These are phyloP conservation scores for Aspergillus nomiae DNA, from an alignment of 2,329 filamentous ascomycete genomes.

Conservation along the genomic window DNA sequence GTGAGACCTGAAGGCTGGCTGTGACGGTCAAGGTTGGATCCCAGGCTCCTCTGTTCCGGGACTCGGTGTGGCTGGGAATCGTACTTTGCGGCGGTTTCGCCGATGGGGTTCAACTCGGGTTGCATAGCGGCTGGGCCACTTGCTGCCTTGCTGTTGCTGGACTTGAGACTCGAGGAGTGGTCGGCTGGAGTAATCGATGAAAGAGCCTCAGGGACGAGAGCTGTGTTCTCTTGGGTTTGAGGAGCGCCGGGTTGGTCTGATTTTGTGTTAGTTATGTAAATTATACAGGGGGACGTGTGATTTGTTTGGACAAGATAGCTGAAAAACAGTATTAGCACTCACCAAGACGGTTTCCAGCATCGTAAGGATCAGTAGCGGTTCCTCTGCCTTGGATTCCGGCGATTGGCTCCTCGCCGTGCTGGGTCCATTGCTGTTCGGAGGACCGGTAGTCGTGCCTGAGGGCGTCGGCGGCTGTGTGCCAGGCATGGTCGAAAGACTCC, in stretches of 20 bases:
- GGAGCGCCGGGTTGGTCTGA: slow-evolving; percentile 33
- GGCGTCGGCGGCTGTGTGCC: slow-evolving; percentile 51
- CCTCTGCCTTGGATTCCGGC: slow-evolving; percentile 71
- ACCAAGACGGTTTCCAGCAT: slow-evolving; percentile 74
- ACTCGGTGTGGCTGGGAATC: background rate
- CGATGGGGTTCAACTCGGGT: slow-evolving; percentile 8
- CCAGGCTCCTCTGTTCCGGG: background rate
- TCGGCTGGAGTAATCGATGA: slow-evolving; percentile 9
- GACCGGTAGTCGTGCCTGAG: slow-evolving; percentile 48
- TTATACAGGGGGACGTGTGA: background rate
- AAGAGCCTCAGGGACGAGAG: slow-evolving; percentile 21
- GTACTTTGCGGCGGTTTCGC: background rate
- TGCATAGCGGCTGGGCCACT: slow-evolving; percentile 2
- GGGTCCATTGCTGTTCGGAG: slow-evolving; percentile 21
- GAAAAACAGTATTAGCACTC: slow-evolving; percentile 21
- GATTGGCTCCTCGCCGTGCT: slow-evolving; percentile 64
- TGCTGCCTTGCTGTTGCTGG: background rate
- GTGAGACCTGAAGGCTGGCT: background rate
- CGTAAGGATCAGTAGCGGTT: slow-evolving; percentile 70
- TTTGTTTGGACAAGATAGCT: background rate
- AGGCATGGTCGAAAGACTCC: slow-evolving; percentile 64
- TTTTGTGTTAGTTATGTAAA: background rate
- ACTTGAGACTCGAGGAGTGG: background rate
- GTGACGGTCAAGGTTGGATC: background rate
- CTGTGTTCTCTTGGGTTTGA: slow-evolving; percentile 23